Percentiles rank a stretch among this genome's conserved stretches.
These are phyloP conservation scores for Isatis lusitanica DNA, from an alignment of 441 rosid genomes.

Conservation along the genomic window DNA sequence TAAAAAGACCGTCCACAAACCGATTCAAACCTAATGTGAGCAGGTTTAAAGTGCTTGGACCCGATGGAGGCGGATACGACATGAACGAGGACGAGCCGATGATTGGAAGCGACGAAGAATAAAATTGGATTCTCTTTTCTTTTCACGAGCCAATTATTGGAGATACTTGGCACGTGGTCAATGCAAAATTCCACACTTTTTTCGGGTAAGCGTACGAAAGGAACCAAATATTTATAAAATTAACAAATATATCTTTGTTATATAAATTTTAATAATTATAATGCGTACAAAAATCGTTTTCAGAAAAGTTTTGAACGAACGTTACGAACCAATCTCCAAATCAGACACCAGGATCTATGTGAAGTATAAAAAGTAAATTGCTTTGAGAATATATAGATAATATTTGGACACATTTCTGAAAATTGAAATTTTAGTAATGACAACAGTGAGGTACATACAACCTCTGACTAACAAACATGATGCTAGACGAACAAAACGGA, in stretches of 20 bases:
- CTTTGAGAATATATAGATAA: background rate
- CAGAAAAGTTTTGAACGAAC: background rate
- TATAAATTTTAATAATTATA: background rate
- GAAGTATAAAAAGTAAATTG: background rate
- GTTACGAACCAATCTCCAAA: background rate
- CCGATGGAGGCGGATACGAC: conserved; percentile 52
- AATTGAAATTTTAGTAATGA: background rate
- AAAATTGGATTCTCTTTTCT: conserved; percentile 31
- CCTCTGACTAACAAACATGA: background rate
- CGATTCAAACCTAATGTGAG: conserved; percentile 6
- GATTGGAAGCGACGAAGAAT: conserved; percentile 56
- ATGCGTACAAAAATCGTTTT: background rate
- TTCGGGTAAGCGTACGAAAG: conserved; percentile 23
- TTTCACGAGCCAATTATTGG: background rate
- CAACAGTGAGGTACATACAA: background rate
- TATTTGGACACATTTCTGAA: background rate
- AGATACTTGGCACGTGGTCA: conserved; percentile 19
- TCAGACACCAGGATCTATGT: background rate
- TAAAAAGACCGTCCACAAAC: background rate
- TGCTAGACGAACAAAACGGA: background rate
- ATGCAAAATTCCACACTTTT: conserved; percentile 3
- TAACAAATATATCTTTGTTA: background rate
- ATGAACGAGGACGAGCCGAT: conserved; percentile 45
- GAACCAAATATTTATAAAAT: conserved; percentile 12
- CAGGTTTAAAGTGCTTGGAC: conserved; percentile 77